phyloP scores from a whole-genome alignment of 2,329 filamentous ascomycete species.

The Paramyrothecium sp. region DNA sequence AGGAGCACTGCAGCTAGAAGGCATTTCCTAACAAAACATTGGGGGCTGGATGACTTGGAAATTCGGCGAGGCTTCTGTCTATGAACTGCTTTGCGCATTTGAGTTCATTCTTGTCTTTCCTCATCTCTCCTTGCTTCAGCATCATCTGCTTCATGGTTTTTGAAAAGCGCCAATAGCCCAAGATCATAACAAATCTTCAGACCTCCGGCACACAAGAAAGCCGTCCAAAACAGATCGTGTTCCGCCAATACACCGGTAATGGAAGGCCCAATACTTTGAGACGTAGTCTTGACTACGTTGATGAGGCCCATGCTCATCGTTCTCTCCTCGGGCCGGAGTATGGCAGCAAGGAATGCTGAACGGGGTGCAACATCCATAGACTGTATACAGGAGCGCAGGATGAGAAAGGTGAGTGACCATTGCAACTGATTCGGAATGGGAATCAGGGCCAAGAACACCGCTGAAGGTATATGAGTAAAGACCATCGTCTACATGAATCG shows the following conservation, averaged over 20 bases:
- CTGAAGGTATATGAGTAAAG: conserved; percentile 69
- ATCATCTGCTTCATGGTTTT: conserved; percentile 13
- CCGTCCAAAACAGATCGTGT: conserved; percentile 56
- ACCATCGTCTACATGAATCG: conserved; percentile 61
- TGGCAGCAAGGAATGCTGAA: conserved; percentile 66
- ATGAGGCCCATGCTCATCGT: conserved; percentile 71
- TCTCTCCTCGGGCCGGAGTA: conserved; percentile 62
- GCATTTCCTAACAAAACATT: no score
- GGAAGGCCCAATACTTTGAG: conserved; percentile 60
- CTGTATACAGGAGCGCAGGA: conserved; percentile 60
- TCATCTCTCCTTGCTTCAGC: neutral
- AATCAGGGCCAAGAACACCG: conserved; percentile 63
- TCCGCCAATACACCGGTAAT: conserved; percentile 64
- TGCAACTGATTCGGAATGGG: conserved; percentile 52
- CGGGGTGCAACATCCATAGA: conserved; percentile 72
- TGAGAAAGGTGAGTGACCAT: conserved; percentile 57
- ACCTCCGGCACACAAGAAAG: conserved; percentile 60
- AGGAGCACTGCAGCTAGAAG: no score
- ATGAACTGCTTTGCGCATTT: no score
- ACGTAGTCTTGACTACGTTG: conserved; percentile 66
- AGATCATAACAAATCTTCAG: conserved; percentile 63
- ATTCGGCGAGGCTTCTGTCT: no score
- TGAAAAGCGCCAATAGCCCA: conserved; percentile 43
- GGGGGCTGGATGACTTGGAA: no score
- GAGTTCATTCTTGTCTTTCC: neutral